Percentiles rank a stretch among this genome's conserved stretches.
Evolutionary conservation across 169 alveolate genomes (phyloP).

Genomic region (Besnoitia besnoiti): DNA sequence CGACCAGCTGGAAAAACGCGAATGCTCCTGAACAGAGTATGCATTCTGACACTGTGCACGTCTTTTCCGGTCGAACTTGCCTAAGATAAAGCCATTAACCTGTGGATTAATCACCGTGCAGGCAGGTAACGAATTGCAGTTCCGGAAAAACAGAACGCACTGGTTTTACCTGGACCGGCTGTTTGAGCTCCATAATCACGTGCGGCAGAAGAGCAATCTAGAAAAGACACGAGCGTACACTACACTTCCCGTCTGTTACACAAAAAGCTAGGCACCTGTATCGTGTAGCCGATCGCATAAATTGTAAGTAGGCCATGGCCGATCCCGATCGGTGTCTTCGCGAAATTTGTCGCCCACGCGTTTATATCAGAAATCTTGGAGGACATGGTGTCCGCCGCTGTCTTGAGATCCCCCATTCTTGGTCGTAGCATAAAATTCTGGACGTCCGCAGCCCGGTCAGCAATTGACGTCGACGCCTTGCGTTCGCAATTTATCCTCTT

Average conservation of each 20-base stretch:
- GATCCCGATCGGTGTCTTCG: constrained; percentile 63
- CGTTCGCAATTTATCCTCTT: background rate
- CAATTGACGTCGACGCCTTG: too few species aligned
- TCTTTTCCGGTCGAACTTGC: constrained; percentile 3
- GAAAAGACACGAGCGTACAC: background rate
- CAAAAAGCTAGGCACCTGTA: constrained; percentile 47
- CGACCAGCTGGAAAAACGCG: constrained; percentile 54
- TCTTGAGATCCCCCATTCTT: background rate
- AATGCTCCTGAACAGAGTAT: constrained; percentile 25
- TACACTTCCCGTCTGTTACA: background rate
- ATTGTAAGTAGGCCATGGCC: constrained; percentile 61
- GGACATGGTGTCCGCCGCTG: background rate
- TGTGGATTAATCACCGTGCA: background rate
- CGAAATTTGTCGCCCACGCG: constrained; percentile 42
- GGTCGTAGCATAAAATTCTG: background rate
- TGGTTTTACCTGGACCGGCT: constrained; percentile 60
- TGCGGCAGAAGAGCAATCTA: constrained; percentile 66
- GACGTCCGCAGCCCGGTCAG: too few species aligned
- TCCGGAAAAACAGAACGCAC: background rate
- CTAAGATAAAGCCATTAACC: constrained; percentile 65
- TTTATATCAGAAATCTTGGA: background rate
- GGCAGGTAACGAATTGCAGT: background rate
- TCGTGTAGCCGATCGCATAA: constrained; percentile 59
- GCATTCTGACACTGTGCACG: background rate
- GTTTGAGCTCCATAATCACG: constrained; percentile 63